Conservation (phyloP, 179 eudicot genomes). For the Nepenthes alata region DNA sequence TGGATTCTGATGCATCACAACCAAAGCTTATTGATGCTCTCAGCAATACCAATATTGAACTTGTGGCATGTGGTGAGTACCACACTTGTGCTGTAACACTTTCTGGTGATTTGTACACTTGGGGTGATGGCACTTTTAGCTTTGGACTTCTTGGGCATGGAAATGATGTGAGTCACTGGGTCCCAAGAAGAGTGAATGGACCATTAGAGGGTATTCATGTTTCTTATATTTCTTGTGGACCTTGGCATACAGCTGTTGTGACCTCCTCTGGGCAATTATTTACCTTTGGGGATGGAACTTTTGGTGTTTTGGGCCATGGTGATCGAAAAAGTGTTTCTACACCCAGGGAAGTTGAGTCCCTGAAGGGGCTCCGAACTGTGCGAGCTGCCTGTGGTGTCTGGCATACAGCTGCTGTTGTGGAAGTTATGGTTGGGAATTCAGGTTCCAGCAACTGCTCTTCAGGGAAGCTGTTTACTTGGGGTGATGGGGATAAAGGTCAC, state of each 20-base stretch:
- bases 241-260: slow-evolving; percentile 99
- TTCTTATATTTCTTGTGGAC: slow-evolving; percentile 92
- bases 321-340: slow-evolving; percentile 62
- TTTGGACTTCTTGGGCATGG: slow-evolving; percentile 95
- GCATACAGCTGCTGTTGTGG: slow-evolving; percentile 99
- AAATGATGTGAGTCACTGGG: slow-evolving; percentile 90
- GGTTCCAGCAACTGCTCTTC: slow-evolving; percentile 92
- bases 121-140: slow-evolving; percentile 80
- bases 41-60: slow-evolving; percentile 74
- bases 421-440: slow-evolving; percentile 94
- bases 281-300: slow-evolving; percentile 98
- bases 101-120: slow-evolving; percentile 90
- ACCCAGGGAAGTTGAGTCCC: slow-evolving; percentile 92
- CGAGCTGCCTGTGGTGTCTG: slow-evolving; percentile 95
- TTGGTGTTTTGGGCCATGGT: slow-evolving; percentile 95
- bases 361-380: slow-evolving; percentile 84
- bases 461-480: slow-evolving; percentile 96
- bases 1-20: slow-evolving; percentile 77
- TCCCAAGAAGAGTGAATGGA: slow-evolving; percentile 82
- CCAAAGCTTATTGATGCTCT: slow-evolving; percentile 91
- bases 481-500: slow-evolving; percentile 94
- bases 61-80: slow-evolving; percentile 90
- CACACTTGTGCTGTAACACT: slow-evolving; percentile 96
- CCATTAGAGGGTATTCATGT: slow-evolving; percentile 96
- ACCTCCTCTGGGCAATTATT: slow-evolving; percentile 93